A percentile compares a stretch with the other conserved stretches of the same genome.
These are phyloP conservation scores for Neonectria neomacrospora DNA, from an alignment of 2,329 filamentous ascomycete genomes.

Conservation along the genomic window DNA sequence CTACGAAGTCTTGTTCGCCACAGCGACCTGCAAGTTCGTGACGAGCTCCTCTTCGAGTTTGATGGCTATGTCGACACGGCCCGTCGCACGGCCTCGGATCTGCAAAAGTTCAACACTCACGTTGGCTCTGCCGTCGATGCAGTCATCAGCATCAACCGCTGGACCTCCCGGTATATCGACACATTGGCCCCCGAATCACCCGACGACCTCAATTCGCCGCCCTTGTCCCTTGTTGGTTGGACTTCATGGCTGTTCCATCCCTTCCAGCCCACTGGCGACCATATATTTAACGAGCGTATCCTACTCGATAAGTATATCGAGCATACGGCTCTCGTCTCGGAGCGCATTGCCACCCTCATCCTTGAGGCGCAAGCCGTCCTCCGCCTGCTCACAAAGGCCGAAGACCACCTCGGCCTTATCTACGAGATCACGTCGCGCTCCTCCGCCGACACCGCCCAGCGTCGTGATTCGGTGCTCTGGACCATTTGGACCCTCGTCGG, in stretches of 20 bases:
- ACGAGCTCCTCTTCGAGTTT: slow-evolving; percentile 80
- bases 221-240: slow-evolving; percentile 48
- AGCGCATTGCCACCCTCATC: slow-evolving; percentile 75
- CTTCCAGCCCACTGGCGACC: slow-evolving; percentile 67
- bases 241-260: slow-evolving; percentile 64
- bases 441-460: slow-evolving; percentile 65
- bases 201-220: slow-evolving; percentile 49
- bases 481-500: slow-evolving; percentile 80
- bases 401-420: slow-evolving; percentile 76
- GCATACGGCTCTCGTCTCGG: slow-evolving; percentile 76
- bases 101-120: slow-evolving; percentile 81
- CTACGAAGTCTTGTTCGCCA: slow-evolving; percentile 77
- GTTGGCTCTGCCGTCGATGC: slow-evolving; percentile 79
- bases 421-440: slow-evolving; percentile 75
- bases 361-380: slow-evolving; percentile 76
- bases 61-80: slow-evolving; percentile 79
- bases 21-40: slow-evolving; percentile 73
- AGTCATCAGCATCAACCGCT: slow-evolving; percentile 79
- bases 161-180: slow-evolving; percentile 77
- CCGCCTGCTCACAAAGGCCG: slow-evolving; percentile 72
- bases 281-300: slow-evolving; percentile 60
- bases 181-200: slow-evolving; percentile 59
- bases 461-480: slow-evolving; percentile 74
- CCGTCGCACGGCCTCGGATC: slow-evolving; percentile 70
- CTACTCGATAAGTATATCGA: slow-evolving; percentile 80